Base-by-base conservation (phyloP, 73 alveolate species). In the Paramecium tetraurelia region DNA sequence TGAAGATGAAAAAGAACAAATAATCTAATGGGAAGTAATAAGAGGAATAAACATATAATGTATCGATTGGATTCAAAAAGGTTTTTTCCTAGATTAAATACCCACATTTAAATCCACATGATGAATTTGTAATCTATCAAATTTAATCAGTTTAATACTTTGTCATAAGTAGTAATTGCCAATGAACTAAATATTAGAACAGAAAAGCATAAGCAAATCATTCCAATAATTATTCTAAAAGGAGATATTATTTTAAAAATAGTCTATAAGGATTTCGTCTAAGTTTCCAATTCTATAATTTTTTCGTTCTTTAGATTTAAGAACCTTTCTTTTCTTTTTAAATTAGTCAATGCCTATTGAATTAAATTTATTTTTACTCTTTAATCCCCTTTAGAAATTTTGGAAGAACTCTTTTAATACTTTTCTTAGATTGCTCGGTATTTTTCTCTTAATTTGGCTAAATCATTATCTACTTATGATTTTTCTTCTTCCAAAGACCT, bases 31-130 rank as follows among this genome's bases (percentile, higher is more conserved):
- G 97, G 92, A 94, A 94, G 33, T 88, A 58, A 46, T 83, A 70
- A 33, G 95, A 86, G 22, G 93, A 76, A 22, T 92, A 86, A 41
- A 94, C 97, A 38, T 94, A 85, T 9, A 94, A 21, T 53, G 92
- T 53, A 70, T 96, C 98, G 41, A 94, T 46, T 7, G 96, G 96
- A 69, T 96, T 96, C 27, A 96, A 70, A 36, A 95, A 36, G 3
- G 93, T 75, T 44, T 59, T 93, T 31, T 86, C 69, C 7, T 96
- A 93, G 29, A 95, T 77, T 58, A 94, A 70, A 59, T 94, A 96
- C 22, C 98, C 98, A 33, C 98, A 96, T 16, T 58, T 68, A 44
- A 83, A 96, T 20, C 98, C 98, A 88, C 98, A 96, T n/a, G 86
- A 43, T 3, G 97, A 95, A 46, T 92, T 71, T 58, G 89, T 27